Evolutionary conservation across 2,329 filamentous ascomycete genomes (phyloP).

Genomic region (Sporothrix pallida): DNA sequence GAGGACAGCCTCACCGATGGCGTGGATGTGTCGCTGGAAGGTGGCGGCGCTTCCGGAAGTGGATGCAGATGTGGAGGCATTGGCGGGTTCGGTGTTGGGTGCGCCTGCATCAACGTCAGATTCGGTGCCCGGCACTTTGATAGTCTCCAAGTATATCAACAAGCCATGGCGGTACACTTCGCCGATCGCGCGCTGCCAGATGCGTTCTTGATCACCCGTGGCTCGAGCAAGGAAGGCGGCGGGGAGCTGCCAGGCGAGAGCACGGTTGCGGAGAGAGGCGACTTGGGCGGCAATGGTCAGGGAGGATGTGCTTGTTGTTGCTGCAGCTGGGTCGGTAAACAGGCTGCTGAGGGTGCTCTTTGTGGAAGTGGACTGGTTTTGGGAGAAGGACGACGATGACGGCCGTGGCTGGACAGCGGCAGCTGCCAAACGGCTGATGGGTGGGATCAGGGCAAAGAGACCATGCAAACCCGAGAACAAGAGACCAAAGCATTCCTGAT

Average conservation of each 20-base stretch:
- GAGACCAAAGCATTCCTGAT: slow-evolving; percentile 36
- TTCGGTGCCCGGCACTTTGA: slow-evolving; percentile 10
- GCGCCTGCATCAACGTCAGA: neutral
- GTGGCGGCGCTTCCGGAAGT: slow-evolving; percentile 8
- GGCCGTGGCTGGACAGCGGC: neutral
- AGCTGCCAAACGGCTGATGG: slow-evolving; percentile 34
- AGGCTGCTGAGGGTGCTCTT: slow-evolving; percentile 16
- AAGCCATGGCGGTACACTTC: slow-evolving; percentile 37
- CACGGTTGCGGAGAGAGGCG: slow-evolving; percentile 32
- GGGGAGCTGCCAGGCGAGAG: slow-evolving; percentile 36
- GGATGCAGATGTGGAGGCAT: neutral
- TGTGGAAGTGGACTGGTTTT: too few species aligned
- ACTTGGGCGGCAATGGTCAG: slow-evolving; percentile 12
- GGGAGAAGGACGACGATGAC: neutral
- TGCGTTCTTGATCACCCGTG: slow-evolving; percentile 34
- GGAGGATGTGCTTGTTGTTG: neutral
- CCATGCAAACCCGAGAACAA: slow-evolving; percentile 38
- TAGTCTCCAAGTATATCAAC: slow-evolving; percentile 37
- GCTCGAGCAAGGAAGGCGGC: slow-evolving; percentile 28
- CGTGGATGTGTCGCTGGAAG: slow-evolving; percentile 33
- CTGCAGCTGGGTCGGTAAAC: neutral
- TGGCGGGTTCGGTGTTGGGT: neutral
- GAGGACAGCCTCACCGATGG: slow-evolving; percentile 36
- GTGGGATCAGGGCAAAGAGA: slow-evolving; percentile 37
- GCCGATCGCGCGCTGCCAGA: slow-evolving; percentile 36